phyloP scores from a whole-genome alignment of 2,329 filamentous ascomycete species.

The Sporothrix variecibatus region DNA sequence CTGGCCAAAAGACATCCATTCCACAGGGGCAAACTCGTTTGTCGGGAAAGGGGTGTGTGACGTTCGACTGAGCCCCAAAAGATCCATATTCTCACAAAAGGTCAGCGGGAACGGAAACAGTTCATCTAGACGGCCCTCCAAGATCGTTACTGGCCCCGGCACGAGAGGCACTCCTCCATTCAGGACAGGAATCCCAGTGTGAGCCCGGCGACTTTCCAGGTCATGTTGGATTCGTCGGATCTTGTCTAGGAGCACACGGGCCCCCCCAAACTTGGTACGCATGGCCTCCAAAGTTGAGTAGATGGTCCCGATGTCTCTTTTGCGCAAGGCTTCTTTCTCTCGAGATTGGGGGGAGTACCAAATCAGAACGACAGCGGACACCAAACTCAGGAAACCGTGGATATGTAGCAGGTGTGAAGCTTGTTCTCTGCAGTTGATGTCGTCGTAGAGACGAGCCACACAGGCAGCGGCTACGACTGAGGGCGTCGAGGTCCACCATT shows the following conservation, averaged over 20 bases:
- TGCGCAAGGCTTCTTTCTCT: constrained; percentile 1
- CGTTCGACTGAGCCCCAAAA: background rate
- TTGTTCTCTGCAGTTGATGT: constrained; percentile 1
- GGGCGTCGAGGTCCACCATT: background rate
- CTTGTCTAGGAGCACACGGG: background rate
- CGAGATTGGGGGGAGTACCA: background rate
- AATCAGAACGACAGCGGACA: background rate
- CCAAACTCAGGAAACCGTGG: background rate
- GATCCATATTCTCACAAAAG: constrained; percentile 1
- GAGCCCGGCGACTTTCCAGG: background rate
- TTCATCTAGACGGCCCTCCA: background rate
- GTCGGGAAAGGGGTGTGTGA: background rate
- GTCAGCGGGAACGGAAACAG: background rate
- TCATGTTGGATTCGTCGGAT: background rate
- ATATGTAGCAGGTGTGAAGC: background rate
- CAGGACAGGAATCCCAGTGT: background rate
- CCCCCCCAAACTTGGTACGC: background rate
- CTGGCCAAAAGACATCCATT: constrained; percentile 1
- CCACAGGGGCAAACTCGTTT: background rate
- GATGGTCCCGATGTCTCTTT: background rate
- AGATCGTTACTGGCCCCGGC: background rate
- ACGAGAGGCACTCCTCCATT: background rate
- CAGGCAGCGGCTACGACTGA: background rate
- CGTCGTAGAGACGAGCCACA: background rate
- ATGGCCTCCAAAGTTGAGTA: background rate